Base-by-base conservation (phyloP, 495 filamentous ascomycete genomes). In the Penicillium riverlandense region DNA sequence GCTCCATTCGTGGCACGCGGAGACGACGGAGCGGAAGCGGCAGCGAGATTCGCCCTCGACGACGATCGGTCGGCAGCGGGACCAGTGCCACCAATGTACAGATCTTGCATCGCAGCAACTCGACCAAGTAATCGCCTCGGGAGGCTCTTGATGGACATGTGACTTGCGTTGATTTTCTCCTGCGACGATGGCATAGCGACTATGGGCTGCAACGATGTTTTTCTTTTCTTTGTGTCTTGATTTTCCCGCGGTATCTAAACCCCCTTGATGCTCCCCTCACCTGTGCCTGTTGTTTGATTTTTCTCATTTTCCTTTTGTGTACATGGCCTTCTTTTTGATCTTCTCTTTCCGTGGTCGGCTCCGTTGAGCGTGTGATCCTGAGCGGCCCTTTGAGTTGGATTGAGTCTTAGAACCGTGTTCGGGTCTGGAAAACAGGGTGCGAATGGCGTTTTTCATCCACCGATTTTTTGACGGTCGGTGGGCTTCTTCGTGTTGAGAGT, bases 381-480 rank as follows among this genome's bases (percentile, higher is more conserved):
- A 61, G 61, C 55, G 61, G 58, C 61, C 42, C 53, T 65, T 12
- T 57, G 52, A 65, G 59, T 67, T 71, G 62, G 65, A 66, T 52
- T 59, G 42, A 50, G 54, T 57, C 64, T 65, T 67, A 70, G 63
- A 71, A 69, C 62, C 64, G 57, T 66, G 66, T 70, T 70, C 62
- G 61, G 66, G 65, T 65, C 57, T 67, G 65, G 67, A 67, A 69
- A 73, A 73, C 61, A 22, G 54, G 66, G 69, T 68, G 66, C 55
- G 55, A 65, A 66, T 67, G 69, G 69, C 69, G 69, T 72, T 22
- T 72, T 70, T 53, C 56, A 62, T 63, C 53, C 50, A 57, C 58
- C 55, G 63, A 58, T 52, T 44, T 47, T 51, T 22, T 22, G 22
- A 42, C 59, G 59, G 59, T 65, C 53, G 62, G 63, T 60, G 59